These are phyloP conservation scores for Taphrina wiesneri DNA, from an alignment of 1,139 yeast species.

Conservation along the genomic window DNA sequence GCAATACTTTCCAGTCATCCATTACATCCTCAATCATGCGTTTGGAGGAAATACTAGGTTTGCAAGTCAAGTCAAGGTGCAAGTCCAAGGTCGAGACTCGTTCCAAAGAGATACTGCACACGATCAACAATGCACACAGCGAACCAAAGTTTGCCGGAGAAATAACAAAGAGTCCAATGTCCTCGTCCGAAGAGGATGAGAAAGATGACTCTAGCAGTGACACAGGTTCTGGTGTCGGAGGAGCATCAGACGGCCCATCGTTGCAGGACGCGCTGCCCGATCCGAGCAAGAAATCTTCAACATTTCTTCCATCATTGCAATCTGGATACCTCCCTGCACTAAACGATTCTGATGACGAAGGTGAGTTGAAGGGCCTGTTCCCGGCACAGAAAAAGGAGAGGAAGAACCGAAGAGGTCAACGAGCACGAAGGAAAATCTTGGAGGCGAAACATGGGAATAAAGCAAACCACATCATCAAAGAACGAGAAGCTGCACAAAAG, in stretches of 20 bases:
- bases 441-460: conserved; percentile 78
- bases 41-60: conserved; percentile 50
- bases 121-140: background rate
- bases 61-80: background rate
- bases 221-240: conserved; percentile 27
- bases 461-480: conserved; percentile 80
- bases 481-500: conserved; percentile 56
- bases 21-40: conserved; percentile 58
- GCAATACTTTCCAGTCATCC: conserved; percentile 52
- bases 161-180: background rate
- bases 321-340: conserved; percentile 35
- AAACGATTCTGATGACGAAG: conserved; percentile 38
- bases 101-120: background rate
- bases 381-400: conserved; percentile 49
- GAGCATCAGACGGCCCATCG: background rate
- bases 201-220: conserved; percentile 38
- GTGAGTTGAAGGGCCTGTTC: conserved; percentile 34
- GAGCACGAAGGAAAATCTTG: conserved; percentile 97
- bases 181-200: background rate
- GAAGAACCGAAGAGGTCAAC: conserved; percentile 92
- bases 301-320: conserved; percentile 34
- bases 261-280: background rate
- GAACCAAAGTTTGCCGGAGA: background rate
- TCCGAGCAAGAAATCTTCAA: background rate
- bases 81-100: background rate